phyloP scores from a whole-genome alignment of 768 basidiomycete genomes.

The Calocera cornea region DNA sequence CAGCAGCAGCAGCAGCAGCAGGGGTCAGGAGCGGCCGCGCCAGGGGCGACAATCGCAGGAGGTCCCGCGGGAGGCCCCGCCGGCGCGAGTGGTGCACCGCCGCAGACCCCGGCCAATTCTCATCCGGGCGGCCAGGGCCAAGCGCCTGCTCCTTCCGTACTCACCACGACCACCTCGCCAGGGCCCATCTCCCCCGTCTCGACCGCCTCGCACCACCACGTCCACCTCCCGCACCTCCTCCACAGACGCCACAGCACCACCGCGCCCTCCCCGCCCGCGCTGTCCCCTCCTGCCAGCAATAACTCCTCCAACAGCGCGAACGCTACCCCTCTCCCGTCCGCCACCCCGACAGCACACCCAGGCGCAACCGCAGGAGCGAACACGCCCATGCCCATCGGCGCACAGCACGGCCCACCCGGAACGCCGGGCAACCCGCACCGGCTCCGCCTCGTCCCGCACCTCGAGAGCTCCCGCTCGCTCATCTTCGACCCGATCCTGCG shows the following conservation, averaged over 20 bases:
- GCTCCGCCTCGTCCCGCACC: slow-evolving; percentile 88
- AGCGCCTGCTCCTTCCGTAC: background rate
- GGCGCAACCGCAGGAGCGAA: background rate
- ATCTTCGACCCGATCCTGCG: slow-evolving; percentile 86
- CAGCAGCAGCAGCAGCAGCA: background rate
- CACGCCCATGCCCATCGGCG: background rate
- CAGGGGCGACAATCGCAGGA: background rate
- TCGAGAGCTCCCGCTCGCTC: slow-evolving; percentile 78
- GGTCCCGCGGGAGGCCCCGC: background rate
- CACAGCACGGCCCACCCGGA: background rate
- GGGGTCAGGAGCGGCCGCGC: background rate
- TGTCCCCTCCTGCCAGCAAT: background rate
- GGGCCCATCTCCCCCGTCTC: background rate
- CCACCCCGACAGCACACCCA: background rate
- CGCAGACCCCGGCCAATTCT: background rate
- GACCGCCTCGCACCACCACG: background rate
- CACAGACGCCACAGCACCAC: background rate
- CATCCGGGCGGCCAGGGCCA: background rate
- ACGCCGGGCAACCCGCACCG: slow-evolving; percentile 37
- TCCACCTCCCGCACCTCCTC: background rate
- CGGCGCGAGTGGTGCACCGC: slow-evolving; percentile 3
- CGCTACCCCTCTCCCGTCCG: background rate
- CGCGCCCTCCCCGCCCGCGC: background rate
- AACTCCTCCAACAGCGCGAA: background rate
- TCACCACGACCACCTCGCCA: background rate